Evolutionary conservation across 164 flowering plant genomes (phyloP).

Genomic region (Magnolia kwangsiensis): DNA sequence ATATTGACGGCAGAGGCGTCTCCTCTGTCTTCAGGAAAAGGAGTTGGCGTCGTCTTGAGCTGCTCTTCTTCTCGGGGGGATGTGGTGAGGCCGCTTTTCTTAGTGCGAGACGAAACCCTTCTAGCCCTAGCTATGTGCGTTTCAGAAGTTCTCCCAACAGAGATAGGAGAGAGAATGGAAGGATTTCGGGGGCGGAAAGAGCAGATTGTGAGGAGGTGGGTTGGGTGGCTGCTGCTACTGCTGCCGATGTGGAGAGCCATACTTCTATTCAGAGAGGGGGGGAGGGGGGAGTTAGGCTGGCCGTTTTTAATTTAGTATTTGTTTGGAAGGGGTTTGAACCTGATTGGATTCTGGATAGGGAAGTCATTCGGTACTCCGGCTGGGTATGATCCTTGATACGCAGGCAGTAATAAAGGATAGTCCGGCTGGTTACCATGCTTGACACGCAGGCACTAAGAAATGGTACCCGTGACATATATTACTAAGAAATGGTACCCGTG

Average conservation of each 20-base stretch:
- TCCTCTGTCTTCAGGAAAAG: slow-evolving; percentile 10
- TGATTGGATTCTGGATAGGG: too few species aligned
- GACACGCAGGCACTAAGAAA: too few species aligned
- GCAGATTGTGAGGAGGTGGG: slow-evolving; percentile 3
- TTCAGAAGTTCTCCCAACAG: neutral
- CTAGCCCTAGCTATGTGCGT: slow-evolving; percentile 21
- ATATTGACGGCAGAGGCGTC: slow-evolving; percentile 9
- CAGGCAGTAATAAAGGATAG: too few species aligned
- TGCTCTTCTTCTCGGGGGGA: slow-evolving; percentile 34
- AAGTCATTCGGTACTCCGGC: too few species aligned
- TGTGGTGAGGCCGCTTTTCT: slow-evolving; percentile 32
- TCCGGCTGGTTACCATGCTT: too few species aligned
- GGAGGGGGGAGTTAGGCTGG: neutral
- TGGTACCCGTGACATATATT: too few species aligned
- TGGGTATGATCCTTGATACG: too few species aligned
- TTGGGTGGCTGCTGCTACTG: neutral
- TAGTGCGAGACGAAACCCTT: slow-evolving; percentile 46
- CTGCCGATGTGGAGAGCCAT: slow-evolving; percentile 10
- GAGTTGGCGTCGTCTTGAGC: slow-evolving; percentile 8
- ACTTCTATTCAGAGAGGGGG: neutral
- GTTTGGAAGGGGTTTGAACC: neutral
- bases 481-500: too few species aligned
- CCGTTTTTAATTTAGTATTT: too few species aligned
- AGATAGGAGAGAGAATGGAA: neutral
- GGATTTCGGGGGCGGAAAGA: neutral